These are phyloP conservation scores for Pleurozium schreberi DNA, from an alignment of 225 moss, liverwort and hornwort species.

Conservation along the genomic window DNA sequence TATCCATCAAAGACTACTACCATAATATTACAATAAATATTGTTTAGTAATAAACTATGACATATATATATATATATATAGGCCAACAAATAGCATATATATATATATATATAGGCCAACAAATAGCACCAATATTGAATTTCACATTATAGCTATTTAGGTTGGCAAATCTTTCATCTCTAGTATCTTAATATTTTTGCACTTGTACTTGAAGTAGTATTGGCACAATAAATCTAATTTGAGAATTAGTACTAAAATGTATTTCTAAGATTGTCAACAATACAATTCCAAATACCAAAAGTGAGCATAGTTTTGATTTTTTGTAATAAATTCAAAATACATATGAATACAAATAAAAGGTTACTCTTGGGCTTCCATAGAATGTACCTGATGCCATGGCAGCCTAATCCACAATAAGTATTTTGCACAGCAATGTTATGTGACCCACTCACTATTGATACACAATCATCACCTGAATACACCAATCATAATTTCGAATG, in stretches of 20 bases:
- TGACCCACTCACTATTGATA: slow-evolving; percentile 24
- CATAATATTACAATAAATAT: no score
- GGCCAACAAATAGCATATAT: neutral
- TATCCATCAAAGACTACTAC: neutral
- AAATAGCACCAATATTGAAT: neutral
- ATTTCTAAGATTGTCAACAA: neutral
- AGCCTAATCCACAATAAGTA: slow-evolving; percentile 25
- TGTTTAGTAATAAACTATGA: neutral
- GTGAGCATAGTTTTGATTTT: neutral
- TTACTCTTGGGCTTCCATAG: neutral
- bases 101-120: neutral
- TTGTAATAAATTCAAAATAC: no score
- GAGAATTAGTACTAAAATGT: neutral
- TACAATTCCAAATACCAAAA: no score
- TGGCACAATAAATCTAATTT: neutral
- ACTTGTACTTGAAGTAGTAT: no score
- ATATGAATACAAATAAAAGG: no score
- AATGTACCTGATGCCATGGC: slow-evolving; percentile 36
- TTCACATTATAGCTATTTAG: neutral
- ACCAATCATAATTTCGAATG: neutral
- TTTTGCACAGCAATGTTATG: slow-evolving; percentile 10
- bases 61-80: neutral
- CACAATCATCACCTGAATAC: slow-evolving; percentile 28
- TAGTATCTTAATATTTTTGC: neutral
- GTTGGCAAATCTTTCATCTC: accelerated